These are phyloP conservation scores for Dipodascus albidus DNA, from an alignment of 805 yeast genomes.

Conservation along the genomic window DNA sequence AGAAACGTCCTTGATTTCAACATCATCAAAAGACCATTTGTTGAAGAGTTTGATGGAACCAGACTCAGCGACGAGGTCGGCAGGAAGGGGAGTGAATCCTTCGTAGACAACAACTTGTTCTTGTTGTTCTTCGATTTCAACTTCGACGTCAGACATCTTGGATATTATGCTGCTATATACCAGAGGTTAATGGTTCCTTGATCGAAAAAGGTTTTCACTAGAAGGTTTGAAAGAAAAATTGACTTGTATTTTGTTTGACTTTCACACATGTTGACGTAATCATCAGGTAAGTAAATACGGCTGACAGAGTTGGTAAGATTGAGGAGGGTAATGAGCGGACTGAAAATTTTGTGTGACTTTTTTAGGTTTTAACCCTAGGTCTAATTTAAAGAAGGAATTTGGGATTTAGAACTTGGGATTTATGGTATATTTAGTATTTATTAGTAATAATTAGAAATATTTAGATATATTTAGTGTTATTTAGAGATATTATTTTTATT, in stretches of 20 bases:
- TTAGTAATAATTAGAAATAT: background rate
- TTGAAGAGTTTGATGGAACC: constrained; percentile 95
- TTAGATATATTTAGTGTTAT: too few species aligned
- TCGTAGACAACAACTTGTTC: constrained; percentile 54
- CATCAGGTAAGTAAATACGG: background rate
- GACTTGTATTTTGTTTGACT: background rate
- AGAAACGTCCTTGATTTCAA: constrained; percentile 95
- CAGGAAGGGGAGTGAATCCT: constrained; percentile 88
- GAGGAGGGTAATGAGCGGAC: background rate
- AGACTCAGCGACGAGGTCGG: constrained; percentile 91
- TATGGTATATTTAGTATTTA: too few species aligned
- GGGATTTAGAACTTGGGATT: too few species aligned
- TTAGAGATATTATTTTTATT: too few species aligned
- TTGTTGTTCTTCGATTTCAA: constrained; percentile 9
- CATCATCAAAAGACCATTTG: constrained; percentile 99
- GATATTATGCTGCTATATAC: constrained; percentile 1
- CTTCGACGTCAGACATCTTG: constrained; percentile 6
- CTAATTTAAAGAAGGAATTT: too few species aligned
- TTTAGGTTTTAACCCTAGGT: background rate
- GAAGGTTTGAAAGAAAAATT: background rate
- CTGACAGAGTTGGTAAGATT: background rate
- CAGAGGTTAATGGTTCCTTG: constrained; percentile 1
- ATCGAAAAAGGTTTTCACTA: constrained; percentile 1
- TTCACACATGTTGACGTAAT: background rate
- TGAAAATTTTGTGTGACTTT: background rate